Base-by-base conservation (phyloP, 208 protist genomes). In the Balamuthia mandrillaris region DNA sequence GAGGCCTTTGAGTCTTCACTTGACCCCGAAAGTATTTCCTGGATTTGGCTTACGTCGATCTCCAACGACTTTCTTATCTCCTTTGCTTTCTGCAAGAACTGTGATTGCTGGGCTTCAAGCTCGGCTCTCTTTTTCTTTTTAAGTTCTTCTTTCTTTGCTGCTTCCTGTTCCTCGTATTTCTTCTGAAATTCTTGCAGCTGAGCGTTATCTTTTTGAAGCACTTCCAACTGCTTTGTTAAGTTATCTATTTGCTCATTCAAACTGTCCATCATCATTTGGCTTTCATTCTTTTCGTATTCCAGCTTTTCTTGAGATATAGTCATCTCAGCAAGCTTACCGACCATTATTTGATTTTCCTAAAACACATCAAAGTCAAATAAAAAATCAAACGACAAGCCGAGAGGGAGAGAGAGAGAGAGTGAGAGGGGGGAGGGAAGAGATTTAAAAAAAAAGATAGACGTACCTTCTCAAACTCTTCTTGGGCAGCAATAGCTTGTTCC, bases 331-430 rank as follows among this genome's bases (percentile, higher is more conserved):
- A 79, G 51, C 42, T 56, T 54, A 47, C 70, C 70, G 44, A 79
- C 70, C 70, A 79, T 79, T 10, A 79, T 56, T n/a, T 56, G 70
- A 47, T 79, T 79, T 47, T 79, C 70, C 42, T 56, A 56, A 24
- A n/a, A n/a, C n/a, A n/a, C n/a, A n/a, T n/a, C n/a, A n/a, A n/a
- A n/a, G n/a, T n/a, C n/a, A n/a, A n/a, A n/a, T n/a, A n/a, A n/a
- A n/a, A n/a, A n/a, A n/a, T n/a, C n/a, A n/a, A n/a, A n/a, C n/a
- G n/a, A n/a, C n/a, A n/a, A n/a, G n/a, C n/a, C n/a, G n/a, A n/a
- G n/a, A n/a, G n/a, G n/a, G n/a, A n/a, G n/a, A n/a, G n/a, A n/a
- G n/a, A n/a, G n/a, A n/a, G 49, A 18, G 49, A 56, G 18, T n/a
- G 18, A 56, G 49, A 56, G 18, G 18, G n/a, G 49, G n/a, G 49